A percentile compares a stretch with the other conserved stretches of the same genome.
phyloP scores from a whole-genome alignment of 257 asterid genomes.

The Henckelia pumila region DNA sequence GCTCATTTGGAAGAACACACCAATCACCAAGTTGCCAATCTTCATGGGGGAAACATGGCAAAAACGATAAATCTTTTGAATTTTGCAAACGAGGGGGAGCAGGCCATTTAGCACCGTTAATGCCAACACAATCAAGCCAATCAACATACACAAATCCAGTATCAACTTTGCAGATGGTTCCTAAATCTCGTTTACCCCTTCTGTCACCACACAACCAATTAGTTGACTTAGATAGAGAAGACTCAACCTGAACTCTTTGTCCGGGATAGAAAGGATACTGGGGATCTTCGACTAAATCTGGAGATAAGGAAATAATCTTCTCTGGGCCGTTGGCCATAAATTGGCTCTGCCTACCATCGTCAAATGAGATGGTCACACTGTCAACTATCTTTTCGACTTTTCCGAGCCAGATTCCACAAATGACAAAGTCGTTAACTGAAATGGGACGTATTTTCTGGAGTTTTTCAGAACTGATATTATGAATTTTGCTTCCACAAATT shows the following conservation, averaged over 20 bases:
- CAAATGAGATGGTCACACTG: slow-evolving; percentile 50
- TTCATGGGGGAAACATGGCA: slow-evolving; percentile 55
- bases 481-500: slow-evolving; percentile 50
- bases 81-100: slow-evolving; percentile 54
- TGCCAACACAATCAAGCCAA: slow-evolving; percentile 67
- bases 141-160: slow-evolving; percentile 63
- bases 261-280: slow-evolving; percentile 85
- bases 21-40: slow-evolving; percentile 97
- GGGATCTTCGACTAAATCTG: slow-evolving; percentile 66
- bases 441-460: slow-evolving; percentile 58
- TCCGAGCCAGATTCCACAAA: slow-evolving; percentile 79
- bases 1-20: slow-evolving; percentile 51
- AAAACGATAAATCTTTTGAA: slow-evolving; percentile 46
- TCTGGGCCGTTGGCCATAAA: slow-evolving; percentile 49
- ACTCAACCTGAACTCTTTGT: slow-evolving; percentile 61
- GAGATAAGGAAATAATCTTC: slow-evolving; percentile 52
- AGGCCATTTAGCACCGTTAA: slow-evolving; percentile 36
- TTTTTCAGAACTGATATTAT: slow-evolving; percentile 38
- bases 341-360: slow-evolving; percentile 61
- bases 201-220: slow-evolving; percentile 70
- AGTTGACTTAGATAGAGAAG: slow-evolving; percentile 40
- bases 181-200: slow-evolving; percentile 43
- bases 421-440: slow-evolving; percentile 63
- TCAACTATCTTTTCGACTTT: slow-evolving; percentile 73
- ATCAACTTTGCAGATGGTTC: slow-evolving; percentile 65